Evolutionary conservation across 345 rosid species (phyloP), one percentile per base, ranked within the genome.

Genomic region (Eucalyptus leucophloia): DNA sequence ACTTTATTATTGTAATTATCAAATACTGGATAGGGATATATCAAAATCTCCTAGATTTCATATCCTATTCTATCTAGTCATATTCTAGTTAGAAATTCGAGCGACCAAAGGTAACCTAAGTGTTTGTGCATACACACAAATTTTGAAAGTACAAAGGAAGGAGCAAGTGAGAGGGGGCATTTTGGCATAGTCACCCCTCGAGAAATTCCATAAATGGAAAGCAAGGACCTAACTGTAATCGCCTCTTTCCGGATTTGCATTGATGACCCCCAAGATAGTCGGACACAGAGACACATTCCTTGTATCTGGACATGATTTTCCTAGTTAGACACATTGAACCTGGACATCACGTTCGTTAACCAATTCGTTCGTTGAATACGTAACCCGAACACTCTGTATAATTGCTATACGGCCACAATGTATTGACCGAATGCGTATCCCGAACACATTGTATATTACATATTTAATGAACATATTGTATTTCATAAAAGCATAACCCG

Each of bases 41-140:
- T 4, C 12, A 56, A 56, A 56, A 56, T 56, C 10, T 24, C 6
- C 0, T 56, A 56, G 3, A 9, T 56, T 56, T 56, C 6, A 56
- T 56, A 56, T 24, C 0, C 0, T 56, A 56, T 23, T 24, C 0
- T 23, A 56, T 24, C 5, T 1, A 24, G 3, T 56, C 3, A 1
- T 56, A 23, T 56, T 3, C 6, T 56, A 24, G 5, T 56, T 56
- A 56, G 13, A 56, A 9, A 56, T 23, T 8, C 1, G 1, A 21
- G 12, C 13, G 1, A 56, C 3, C 30, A 56, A 23, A 56, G 3
- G 6, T 56, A 24, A 24, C 12, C 28, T 56, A 4, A 56, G 13
- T 53, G 2, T 53, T 53, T 19, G 24, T 19, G 56, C 1, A 4
- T 19, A 8, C 24, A 7, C 56, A 53, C 1, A 8, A 19, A 53